These are phyloP conservation scores for Trametes sanguinea DNA, from an alignment of 768 basidiomycete genomes.

Conservation along the genomic window DNA sequence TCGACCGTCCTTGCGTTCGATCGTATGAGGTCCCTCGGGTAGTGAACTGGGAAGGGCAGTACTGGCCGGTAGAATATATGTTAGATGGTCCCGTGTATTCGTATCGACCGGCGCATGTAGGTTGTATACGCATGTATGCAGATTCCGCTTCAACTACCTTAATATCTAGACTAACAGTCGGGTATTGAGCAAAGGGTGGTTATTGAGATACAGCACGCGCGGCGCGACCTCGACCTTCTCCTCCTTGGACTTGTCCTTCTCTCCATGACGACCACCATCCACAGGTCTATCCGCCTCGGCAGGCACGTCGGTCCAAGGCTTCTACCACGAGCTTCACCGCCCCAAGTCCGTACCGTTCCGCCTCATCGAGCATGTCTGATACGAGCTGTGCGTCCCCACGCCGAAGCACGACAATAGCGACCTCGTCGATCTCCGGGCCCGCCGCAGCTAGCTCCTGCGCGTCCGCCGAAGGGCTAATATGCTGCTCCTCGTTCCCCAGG, in stretches of 20 bases:
- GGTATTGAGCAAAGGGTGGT: constrained; percentile 75
- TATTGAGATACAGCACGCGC: constrained; percentile 73
- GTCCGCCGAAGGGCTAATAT: constrained; percentile 68
- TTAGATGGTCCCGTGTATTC: neutral
- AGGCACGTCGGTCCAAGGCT: constrained; percentile 28
- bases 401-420: constrained; percentile 60
- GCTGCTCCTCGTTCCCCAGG: constrained; percentile 58
- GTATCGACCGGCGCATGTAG: constrained; percentile 10
- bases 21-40: neutral
- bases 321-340: constrained; percentile 57
- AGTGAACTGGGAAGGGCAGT: neutral
- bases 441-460: constrained; percentile 54
- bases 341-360: constrained; percentile 47
- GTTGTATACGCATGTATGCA: constrained; percentile 9
- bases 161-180: constrained; percentile 42
- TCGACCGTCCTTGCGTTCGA: neutral
- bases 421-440: constrained; percentile 55
- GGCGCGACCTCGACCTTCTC: constrained; percentile 35
- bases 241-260: constrained; percentile 24
- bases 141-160: neutral
- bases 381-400: constrained; percentile 54
- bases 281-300: constrained; percentile 3
- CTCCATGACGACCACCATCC: constrained; percentile 25
- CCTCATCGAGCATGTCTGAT: constrained; percentile 54
- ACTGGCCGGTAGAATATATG: neutral